Conservation (phyloP, 345 rosid species). For the Melastoma malabathricum region DNA sequence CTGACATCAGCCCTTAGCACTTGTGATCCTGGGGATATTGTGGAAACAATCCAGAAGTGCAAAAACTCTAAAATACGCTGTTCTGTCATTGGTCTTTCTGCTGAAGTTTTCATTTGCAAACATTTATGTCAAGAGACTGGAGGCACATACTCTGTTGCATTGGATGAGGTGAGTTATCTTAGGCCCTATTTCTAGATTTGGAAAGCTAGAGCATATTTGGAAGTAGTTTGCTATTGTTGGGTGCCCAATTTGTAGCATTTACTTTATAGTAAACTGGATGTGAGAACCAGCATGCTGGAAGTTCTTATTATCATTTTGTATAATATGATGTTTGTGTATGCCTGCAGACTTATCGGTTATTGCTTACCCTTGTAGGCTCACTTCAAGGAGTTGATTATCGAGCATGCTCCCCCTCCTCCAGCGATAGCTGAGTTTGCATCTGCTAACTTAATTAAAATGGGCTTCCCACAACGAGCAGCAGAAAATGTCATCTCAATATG, state of each 20-base stretch:
- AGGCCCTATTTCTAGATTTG: neutral
- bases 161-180: slow-evolving; percentile 62
- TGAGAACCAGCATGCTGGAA: no score
- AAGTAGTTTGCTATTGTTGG: no score
- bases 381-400: slow-evolving; percentile 61
- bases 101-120: slow-evolving; percentile 82
- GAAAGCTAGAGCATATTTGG: no score
- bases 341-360: neutral
- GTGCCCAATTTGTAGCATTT: no score
- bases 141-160: slow-evolving; percentile 60
- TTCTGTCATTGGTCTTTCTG: slow-evolving; percentile 86
- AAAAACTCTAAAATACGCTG: slow-evolving; percentile 82
- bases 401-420: slow-evolving; percentile 97
- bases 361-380: slow-evolving; percentile 35
- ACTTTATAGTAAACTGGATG: no score
- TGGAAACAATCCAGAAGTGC: slow-evolving; percentile 69
- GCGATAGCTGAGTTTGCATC: slow-evolving; percentile 85
- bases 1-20: slow-evolving; percentile 67
- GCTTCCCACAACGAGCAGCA: slow-evolving; percentile 81
- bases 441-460: slow-evolving; percentile 82
- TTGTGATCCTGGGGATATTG: slow-evolving; percentile 91
- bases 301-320: no score
- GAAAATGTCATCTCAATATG: slow-evolving; percentile 75
- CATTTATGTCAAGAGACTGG: slow-evolving; percentile 92
- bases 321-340: no score